Percentiles rank a stretch among this genome's conserved stretches.
phyloP scores from a whole-genome alignment of 768 basidiomycete species.

The Termitomyces sp. region DNA sequence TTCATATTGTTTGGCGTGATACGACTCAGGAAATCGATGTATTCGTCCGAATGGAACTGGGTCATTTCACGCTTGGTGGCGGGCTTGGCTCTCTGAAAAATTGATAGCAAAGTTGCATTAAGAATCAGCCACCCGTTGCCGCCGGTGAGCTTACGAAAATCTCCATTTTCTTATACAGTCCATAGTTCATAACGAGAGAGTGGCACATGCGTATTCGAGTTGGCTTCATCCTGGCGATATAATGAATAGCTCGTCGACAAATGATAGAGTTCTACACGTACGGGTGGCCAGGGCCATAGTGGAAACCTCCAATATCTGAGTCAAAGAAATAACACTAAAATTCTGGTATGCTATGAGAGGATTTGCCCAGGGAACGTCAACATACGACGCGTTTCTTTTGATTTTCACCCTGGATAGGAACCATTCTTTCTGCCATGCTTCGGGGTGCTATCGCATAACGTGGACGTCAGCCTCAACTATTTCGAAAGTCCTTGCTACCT shows the following conservation, averaged over 20 bases:
- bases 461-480: neutral
- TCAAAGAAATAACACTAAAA: constrained; percentile 97
- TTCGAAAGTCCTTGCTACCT: neutral
- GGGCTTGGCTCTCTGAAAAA: constrained; percentile 86
- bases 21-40: constrained; percentile 91
- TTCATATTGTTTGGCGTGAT: constrained; percentile 97
- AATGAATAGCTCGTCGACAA: constrained; percentile 11
- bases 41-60: constrained; percentile 98
- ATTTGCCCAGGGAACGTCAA: constrained; percentile 17
- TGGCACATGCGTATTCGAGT: constrained; percentile 99
- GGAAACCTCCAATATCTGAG: constrained; percentile 98
- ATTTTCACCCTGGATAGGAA: constrained; percentile 63
- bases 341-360: constrained; percentile 5
- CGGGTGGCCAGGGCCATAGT: constrained; percentile 98
- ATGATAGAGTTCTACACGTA: constrained; percentile 18
- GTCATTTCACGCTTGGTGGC: constrained; percentile 99
- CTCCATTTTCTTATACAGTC: constrained; percentile 99
- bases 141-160: constrained; percentile 77
- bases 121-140: neutral
- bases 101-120: neutral
- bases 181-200: constrained; percentile 99
- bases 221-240: constrained; percentile 77
- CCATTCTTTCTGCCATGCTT: constrained; percentile 46
- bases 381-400: constrained; percentile 86
- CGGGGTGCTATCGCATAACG: constrained; percentile 9